Base-by-base conservation (phyloP, 345 rosid species). In the Arabis alpina region DNA sequence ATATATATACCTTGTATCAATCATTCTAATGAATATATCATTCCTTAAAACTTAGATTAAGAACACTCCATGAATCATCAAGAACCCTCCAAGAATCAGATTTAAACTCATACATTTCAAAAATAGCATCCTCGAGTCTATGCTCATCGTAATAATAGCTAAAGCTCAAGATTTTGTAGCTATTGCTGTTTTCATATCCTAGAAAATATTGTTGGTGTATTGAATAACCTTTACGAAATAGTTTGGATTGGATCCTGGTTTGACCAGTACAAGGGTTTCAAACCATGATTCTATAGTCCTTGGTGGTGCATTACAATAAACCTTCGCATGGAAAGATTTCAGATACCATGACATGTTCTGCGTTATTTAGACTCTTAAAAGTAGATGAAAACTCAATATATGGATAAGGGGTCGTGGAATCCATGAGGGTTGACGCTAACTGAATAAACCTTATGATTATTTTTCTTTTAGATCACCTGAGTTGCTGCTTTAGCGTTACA, bases 101-200 rank as follows among this genome's bases (percentile, higher is more conserved):
- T 4, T 11, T 57, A 10, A 57, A 57, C 44, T 57, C 62, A 37
- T 37, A 57, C 6, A 60, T 60, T 13, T 42, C 51, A 25, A 60
- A 56, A 27, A 6, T 2, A 34, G 8, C 37, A 34, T 6, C 37
- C 37, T 4, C 2, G 37, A 34, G 37, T 34, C 8, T 34, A 6
- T 34, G 8, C 37, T 34, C 8, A 2, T 6, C 1, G 37, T 7
- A 1, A 34, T 34, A 34, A 34, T 34, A 34, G 37, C 8, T 34
- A 34, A 1, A 13, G 10, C 19, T 15, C 3, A 15, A 16, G 44
- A 56, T 56, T 11, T 10, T 37, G 61, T 36, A 37, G 43, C 43
- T n/a, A n/a, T n/a, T n/a, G n/a, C n/a, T n/a, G n/a, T n/a, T n/a
- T n/a, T n/a, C n/a, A n/a, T n/a, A n/a, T n/a, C n/a, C 62, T 5